Evolutionary conservation across 2,329 filamentous ascomycete species (phyloP).

Genomic region (Aspergillus japonicus): DNA sequence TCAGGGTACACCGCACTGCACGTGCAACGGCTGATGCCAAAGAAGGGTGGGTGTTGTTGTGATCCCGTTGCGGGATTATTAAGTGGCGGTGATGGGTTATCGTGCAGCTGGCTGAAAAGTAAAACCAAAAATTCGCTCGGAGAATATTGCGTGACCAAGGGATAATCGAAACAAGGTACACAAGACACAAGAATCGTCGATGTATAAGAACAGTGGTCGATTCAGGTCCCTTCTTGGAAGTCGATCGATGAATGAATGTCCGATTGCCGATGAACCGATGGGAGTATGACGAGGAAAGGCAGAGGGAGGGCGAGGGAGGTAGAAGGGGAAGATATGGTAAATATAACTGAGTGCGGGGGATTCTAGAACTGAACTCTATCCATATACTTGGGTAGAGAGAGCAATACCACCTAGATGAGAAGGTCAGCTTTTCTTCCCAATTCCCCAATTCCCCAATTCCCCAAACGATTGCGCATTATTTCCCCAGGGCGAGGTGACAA

Average conservation of each 20-base stretch:
- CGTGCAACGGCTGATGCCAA: constrained; percentile 10
- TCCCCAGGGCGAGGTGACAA: neutral
- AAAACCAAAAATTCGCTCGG: constrained; percentile 15
- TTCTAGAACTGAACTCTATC: constrained; percentile 5
- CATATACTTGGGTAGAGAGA: neutral
- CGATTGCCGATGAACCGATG: neutral
- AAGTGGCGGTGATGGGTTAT: constrained; percentile 9
- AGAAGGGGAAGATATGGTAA: neutral
- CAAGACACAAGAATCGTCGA: neutral
- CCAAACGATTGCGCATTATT: neutral
- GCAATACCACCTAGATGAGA: constrained; percentile 8
- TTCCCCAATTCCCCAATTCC: neutral
- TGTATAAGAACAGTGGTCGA: constrained; percentile 15
- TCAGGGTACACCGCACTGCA: constrained; percentile 9
- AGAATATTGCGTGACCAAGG: constrained; percentile 14
- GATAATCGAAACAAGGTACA: constrained; percentile 2
- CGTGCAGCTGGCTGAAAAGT: constrained; percentile 7
- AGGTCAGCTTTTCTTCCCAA: constrained; percentile 1
- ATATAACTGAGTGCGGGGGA: constrained; percentile 1
- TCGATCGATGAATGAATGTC: neutral
- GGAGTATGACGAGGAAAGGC: neutral
- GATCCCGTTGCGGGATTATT: constrained; percentile 20
- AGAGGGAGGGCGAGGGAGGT: neutral
- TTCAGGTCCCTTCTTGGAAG: neutral
- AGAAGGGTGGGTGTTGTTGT: neutral